phyloP scores from a whole-genome alignment of 202 grass and related monocot genomes.

The Elaeis oleifera region DNA sequence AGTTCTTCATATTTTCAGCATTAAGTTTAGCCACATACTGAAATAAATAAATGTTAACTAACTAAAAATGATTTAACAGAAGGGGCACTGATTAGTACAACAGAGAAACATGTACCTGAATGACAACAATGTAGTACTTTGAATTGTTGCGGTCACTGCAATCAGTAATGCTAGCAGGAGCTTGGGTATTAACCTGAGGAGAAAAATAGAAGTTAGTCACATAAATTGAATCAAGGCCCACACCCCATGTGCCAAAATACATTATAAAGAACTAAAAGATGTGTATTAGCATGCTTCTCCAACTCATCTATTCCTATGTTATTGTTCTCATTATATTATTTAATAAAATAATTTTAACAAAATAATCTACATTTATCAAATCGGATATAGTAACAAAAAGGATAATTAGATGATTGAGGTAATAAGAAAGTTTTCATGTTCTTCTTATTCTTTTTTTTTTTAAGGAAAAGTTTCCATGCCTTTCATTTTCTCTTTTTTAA shows the following conservation, averaged over 20 bases:
- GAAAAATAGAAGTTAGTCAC: not conserved
- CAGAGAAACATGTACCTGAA: conserved; percentile 61
- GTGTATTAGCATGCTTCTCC: too few species aligned
- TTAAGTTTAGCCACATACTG: conserved; percentile 88
- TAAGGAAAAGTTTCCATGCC: too few species aligned
- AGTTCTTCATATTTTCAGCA: conserved; percentile 85
- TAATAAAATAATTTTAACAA: too few species aligned
- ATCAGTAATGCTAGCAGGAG: conserved; percentile 50
- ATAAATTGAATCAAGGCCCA: not conserved
- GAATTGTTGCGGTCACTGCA: conserved; percentile 90
- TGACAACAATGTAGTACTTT: conserved; percentile 88
- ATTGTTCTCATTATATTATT: too few species aligned
- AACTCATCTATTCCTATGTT: too few species aligned
- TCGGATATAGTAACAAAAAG: too few species aligned
- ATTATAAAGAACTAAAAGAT: not conserved
- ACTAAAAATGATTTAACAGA: not conserved
- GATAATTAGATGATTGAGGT: too few species aligned
- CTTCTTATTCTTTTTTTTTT: too few species aligned
- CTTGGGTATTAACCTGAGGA: conserved; percentile 79
- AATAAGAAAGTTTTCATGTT: too few species aligned
- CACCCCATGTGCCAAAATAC: not conserved
- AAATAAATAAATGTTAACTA: conserved; percentile 15
- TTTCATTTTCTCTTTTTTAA: too few species aligned
- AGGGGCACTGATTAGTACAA: conserved; percentile 4
- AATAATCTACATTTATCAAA: too few species aligned